Evolutionary conservation across 2,329 filamentous ascomycete species (phyloP).

Genomic region (Penicillium corylophilum): DNA sequence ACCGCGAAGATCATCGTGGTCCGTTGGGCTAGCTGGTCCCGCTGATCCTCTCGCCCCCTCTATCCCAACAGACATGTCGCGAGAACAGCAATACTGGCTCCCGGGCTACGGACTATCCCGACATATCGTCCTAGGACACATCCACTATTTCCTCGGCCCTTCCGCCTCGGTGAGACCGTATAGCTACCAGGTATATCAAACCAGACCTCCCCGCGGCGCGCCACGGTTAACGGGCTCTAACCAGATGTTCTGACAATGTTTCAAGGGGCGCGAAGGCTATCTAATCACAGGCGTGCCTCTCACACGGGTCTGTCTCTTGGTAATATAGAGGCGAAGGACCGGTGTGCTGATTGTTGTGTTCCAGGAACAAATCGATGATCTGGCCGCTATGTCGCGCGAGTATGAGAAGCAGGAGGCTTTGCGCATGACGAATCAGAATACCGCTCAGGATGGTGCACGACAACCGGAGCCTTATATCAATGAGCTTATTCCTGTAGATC

Average conservation of each 20-base stretch:
- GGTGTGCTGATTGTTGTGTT: slow-evolving; percentile 9
- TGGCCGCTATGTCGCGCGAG: slow-evolving; percentile 47
- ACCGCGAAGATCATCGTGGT: slow-evolving; percentile 5
- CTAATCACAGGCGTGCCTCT: slow-evolving; percentile 47
- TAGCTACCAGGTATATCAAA: slow-evolving; percentile 45
- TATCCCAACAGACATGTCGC: slow-evolving; percentile 30
- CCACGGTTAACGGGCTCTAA: slow-evolving; percentile 23
- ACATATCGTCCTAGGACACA: slow-evolving; percentile 49
- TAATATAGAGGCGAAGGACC: slow-evolving; percentile 1
- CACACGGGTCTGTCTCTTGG: slow-evolving; percentile 40
- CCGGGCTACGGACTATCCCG: slow-evolving; percentile 51
- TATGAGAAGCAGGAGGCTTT: slow-evolving; percentile 50
- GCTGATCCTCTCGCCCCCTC: not conserved
- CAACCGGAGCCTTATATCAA: slow-evolving; percentile 44
- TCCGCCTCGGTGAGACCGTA: slow-evolving; percentile 48
- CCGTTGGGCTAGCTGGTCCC: not conserved
- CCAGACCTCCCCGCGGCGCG: slow-evolving; percentile 1
- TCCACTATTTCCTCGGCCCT: slow-evolving; percentile 51
- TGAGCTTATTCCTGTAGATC: slow-evolving; percentile 40
- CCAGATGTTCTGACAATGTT: slow-evolving; percentile 16
- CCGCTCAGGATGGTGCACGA: slow-evolving; percentile 1
- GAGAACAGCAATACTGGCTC: slow-evolving; percentile 48
- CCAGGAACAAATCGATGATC: slow-evolving; percentile 52
- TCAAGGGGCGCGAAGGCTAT: slow-evolving; percentile 50
- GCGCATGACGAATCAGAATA: slow-evolving; percentile 40